These are phyloP conservation scores for Leccinum variicolor DNA, from an alignment of 768 basidiomycete genomes.

Conservation along the genomic window DNA sequence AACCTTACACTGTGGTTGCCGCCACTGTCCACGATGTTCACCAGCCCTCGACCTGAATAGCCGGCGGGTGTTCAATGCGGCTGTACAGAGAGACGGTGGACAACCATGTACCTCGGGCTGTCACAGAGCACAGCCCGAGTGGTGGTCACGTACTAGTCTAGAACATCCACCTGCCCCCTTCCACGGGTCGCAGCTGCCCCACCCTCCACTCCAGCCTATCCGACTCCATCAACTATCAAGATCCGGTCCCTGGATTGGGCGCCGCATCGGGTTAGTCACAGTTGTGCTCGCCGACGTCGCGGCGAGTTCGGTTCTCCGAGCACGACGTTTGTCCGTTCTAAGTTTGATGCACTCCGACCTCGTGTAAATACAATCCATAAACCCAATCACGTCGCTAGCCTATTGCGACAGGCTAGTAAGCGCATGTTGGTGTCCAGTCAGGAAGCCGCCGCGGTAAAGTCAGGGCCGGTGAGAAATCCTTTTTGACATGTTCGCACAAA, in stretches of 20 bases:
- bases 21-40: too few relatives aligned
- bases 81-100: neutral
- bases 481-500: neutral
- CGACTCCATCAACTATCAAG: neutral
- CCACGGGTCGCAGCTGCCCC: neutral
- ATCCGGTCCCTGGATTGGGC: neutral
- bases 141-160: neutral
- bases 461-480: neutral
- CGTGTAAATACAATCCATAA: neutral
- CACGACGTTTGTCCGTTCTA: neutral
- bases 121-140: neutral
- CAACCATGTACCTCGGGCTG: neutral
- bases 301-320: neutral
- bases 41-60: neutral
- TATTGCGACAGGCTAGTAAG: neutral
- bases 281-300: neutral
- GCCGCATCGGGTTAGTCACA: neutral
- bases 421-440: neutral
- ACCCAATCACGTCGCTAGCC: neutral
- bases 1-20: neutral
- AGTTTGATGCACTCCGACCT: neutral
- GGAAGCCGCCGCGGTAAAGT: neutral
- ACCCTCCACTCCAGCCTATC: neutral
- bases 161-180: neutral
- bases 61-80: too few relatives aligned